phyloP scores from a whole-genome alignment of 345 rosid genomes.

The Rhodamnia argentea region DNA sequence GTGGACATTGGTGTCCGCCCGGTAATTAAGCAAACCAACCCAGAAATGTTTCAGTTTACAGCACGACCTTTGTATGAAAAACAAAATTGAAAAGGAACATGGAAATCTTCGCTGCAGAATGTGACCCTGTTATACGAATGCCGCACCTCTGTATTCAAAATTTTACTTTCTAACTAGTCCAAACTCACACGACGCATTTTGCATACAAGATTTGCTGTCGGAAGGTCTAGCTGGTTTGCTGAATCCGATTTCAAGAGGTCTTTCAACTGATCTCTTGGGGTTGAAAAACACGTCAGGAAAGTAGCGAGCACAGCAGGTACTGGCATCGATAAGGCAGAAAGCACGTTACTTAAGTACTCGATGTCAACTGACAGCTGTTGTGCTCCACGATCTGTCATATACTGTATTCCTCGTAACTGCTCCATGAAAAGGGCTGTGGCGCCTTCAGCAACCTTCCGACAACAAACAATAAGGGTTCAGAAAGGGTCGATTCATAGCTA shows the following conservation, averaged over 20 bases:
- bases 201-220: slow-evolving; percentile 81
- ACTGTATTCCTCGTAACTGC: slow-evolving; percentile 86
- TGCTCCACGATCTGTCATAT: slow-evolving; percentile 85
- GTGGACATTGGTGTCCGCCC: neutral
- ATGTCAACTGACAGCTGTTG: slow-evolving; percentile 86
- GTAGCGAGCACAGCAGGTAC: slow-evolving; percentile 67
- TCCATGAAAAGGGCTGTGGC: slow-evolving; percentile 89
- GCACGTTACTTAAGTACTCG: slow-evolving; percentile 93
- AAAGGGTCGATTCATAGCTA: neutral
- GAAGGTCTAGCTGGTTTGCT: slow-evolving; percentile 66
- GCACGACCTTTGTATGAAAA: neutral
- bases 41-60: neutral
- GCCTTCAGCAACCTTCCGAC: slow-evolving; percentile 78
- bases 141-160: neutral
- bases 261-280: slow-evolving; percentile 75
- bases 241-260: slow-evolving; percentile 57
- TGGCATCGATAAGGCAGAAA: slow-evolving; percentile 84
- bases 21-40: neutral
- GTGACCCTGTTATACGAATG: neutral
- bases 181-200: slow-evolving; percentile 71
- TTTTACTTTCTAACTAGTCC: slow-evolving; percentile 24
- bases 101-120: neutral
- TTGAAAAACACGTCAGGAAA: slow-evolving; percentile 74
- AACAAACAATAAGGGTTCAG: neutral
- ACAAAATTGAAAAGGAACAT: neutral